Evolutionary conservation across 352 stramenopile species (phyloP), one percentile per base, ranked within the genome.

Genomic region (Pythium plurisporium): DNA sequence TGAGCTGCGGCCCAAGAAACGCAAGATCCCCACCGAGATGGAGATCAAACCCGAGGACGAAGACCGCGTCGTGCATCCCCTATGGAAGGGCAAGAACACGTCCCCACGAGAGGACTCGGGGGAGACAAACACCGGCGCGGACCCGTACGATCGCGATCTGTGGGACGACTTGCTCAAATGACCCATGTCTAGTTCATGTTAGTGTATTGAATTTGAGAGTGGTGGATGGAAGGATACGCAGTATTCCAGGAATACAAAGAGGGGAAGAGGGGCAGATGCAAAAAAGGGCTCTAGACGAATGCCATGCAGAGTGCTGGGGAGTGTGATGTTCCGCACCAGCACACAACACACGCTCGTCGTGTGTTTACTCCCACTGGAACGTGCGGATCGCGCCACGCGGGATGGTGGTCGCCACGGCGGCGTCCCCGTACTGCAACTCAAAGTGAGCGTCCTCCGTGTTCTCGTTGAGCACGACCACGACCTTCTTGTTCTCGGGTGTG

Each of bases 381-480:
- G 84, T 94, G 10, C 75, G 79, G 53, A 94, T 94, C 23, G 73
- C 80, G 27, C 75, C 68, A 17, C 55, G 50, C 14, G 79, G 79
- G 22, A 94, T 63, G 8, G 67, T 77, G 25, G 78, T 85, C 29
- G 77, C 58, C 27, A 91, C 47, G n/a, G 65, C 63, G 20, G 63
- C 44, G 26, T 64, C 76, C 15, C 65, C 73, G 44, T 76, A 69
- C 22, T 79, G 67, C 33, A 94, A 52, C 48, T 84, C 72, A 27
- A 94, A 91, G 29, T 73, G 49, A 0, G 75, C 79, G 19, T 79
- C 70, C 52, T 91, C 82, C 23, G 80, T 87, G 70, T 94, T 92
- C 49, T 92, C 82, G 58, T 94, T 94, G 56, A 94, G 65, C 29
- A 92, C 79, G 12, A 94, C 82, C 47, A 89, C 68, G 30, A 94